These are phyloP conservation scores for Gorgonomyces haynaldii DNA, from an alignment of 192 early-diverging fungal genomes.

Conservation along the genomic window DNA sequence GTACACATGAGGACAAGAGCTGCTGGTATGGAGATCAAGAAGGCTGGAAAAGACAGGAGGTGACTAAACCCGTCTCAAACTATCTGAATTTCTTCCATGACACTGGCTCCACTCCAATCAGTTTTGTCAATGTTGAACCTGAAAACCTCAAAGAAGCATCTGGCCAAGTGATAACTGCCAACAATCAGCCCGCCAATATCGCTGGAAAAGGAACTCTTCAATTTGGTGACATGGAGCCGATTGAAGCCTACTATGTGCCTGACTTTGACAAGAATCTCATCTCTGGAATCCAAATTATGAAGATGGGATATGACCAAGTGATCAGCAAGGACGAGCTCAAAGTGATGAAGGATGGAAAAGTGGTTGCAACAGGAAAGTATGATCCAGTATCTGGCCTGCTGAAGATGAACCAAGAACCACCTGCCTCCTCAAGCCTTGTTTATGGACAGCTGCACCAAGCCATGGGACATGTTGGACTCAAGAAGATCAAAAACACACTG, in stretches of 20 bases:
- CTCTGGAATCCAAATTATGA: not conserved
- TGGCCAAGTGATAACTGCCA: not conserved
- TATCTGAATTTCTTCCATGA: not conserved
- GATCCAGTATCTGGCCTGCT: no score
- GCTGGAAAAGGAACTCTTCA: not conserved
- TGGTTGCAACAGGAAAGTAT: no score
- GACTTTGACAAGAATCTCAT: not conserved
- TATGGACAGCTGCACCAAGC: no score
- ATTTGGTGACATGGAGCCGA: not conserved
- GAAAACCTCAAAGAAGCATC: not conserved
- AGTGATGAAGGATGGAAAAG: no score
- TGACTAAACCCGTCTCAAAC: not conserved
- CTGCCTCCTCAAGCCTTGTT: no score
- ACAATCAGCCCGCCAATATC: not conserved
- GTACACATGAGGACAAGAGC: no score
- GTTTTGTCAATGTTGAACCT: not conserved
- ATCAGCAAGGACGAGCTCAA: no score
- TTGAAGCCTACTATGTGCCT: not conserved
- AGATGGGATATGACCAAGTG: not conserved
- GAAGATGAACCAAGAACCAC: no score
- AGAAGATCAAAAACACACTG: no score
- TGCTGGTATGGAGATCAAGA: no score
- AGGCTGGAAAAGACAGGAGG: no score
- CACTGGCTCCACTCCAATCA: not conserved
- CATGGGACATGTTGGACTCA: no score